Percentiles rank a stretch among this genome's conserved stretches.
Evolutionary conservation across 345 rosid genomes (phyloP).

Genomic region (rapeseed (Brassica napus)): DNA sequence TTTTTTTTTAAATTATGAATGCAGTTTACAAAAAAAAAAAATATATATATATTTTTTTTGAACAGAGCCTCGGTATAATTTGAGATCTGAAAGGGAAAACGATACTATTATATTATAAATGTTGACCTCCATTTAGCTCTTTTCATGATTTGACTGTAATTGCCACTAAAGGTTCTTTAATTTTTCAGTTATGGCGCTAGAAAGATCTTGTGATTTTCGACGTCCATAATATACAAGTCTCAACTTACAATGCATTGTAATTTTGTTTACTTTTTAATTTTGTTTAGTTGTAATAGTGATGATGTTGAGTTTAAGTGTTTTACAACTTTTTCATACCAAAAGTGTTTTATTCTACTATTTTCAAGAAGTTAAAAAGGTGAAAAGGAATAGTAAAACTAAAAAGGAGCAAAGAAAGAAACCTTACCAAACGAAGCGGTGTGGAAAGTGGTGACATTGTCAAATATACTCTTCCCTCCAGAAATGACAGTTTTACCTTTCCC

Average conservation of each 20-base stretch:
- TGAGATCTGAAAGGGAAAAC: background rate
- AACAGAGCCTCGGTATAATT: too few species aligned
- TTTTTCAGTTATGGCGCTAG: background rate
- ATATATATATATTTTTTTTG: background rate
- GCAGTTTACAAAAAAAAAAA: too few species aligned
- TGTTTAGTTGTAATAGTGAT: background rate
- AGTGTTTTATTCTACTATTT: slow-evolving; percentile 14
- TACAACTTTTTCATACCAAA: background rate
- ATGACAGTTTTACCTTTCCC: slow-evolving; percentile 82
- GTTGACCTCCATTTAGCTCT: slow-evolving; percentile 17
- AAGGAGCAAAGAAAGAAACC: background rate
- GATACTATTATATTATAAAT: slow-evolving; percentile 18
- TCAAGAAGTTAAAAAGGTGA: too few species aligned
- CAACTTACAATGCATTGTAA: background rate
- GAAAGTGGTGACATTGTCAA: slow-evolving; percentile 72
- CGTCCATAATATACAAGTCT: background rate
- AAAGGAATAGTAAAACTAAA: background rate
- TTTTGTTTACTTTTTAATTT: background rate
- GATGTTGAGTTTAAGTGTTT: background rate
- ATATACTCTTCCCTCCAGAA: slow-evolving; percentile 63
- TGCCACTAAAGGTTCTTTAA: background rate
- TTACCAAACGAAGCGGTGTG: slow-evolving; percentile 95
- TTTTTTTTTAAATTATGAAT: too few species aligned
- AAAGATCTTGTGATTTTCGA: background rate
- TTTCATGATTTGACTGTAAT: slow-evolving; percentile 12